phyloP scores from a whole-genome alignment of 257 asterid genomes.

The Solanum megistacrolobum region DNA sequence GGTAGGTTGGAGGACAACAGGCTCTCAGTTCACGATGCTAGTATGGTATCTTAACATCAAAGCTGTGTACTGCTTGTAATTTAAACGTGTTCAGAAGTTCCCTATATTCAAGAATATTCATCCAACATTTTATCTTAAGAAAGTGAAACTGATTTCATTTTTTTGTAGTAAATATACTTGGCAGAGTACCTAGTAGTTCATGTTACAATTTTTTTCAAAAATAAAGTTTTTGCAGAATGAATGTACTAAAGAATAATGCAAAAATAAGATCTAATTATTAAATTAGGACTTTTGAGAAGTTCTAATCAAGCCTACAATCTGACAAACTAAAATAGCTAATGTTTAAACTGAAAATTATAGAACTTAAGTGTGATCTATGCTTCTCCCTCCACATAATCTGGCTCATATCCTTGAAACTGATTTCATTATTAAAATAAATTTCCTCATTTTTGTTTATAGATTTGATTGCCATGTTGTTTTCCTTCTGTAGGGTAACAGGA shows the following conservation, averaged over 20 bases:
- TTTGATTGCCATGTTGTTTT: not conserved
- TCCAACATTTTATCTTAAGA: not conserved
- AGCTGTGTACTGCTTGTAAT: not conserved
- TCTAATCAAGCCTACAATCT: not conserved
- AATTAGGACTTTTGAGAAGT: not conserved
- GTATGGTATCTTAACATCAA: not conserved
- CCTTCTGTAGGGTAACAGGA: slow-evolving; percentile 55
- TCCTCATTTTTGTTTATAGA: not conserved
- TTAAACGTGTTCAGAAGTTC: not conserved
- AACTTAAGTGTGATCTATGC: not conserved
- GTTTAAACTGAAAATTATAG: not conserved
- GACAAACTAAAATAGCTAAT: not conserved
- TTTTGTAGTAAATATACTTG: not conserved
- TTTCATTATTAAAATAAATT: not conserved
- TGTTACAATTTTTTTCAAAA: not conserved
- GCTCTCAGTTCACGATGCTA: not conserved
- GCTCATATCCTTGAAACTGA: not conserved
- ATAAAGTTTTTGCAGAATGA: not conserved
- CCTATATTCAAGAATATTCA: not conserved
- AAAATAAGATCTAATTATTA: not conserved
- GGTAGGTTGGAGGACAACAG: not conserved
- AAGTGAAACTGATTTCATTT: not conserved
- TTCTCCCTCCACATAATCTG: not conserved
- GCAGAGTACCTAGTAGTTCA: not conserved
- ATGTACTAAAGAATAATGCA: not conserved